Evolutionary conservation across 768 basidiomycete genomes (phyloP).

Genomic region (Chalciporus chontae): DNA sequence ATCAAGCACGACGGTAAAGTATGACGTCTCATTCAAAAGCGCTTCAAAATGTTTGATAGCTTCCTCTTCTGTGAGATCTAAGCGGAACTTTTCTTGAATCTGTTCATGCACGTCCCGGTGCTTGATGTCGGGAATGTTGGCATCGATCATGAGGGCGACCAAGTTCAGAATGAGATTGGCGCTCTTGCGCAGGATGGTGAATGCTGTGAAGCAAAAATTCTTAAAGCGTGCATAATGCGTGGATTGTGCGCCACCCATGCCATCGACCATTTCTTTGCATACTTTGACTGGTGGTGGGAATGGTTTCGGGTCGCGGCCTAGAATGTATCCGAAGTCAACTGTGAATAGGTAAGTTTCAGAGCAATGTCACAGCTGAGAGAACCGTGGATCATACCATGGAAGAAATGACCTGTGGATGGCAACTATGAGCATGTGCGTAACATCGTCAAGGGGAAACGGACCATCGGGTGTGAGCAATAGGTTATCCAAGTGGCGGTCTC

Average conservation of each 20-base stretch:
- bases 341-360: constrained; percentile 11
- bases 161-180: constrained; percentile 96
- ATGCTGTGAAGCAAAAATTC: constrained; percentile 95
- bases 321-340: constrained; percentile 99
- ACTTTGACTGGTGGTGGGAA: constrained; percentile 98
- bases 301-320: constrained; percentile 95
- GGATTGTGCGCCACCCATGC: constrained; percentile 96
- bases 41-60: constrained; percentile 97
- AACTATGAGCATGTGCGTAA: constrained; percentile 1
- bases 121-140: constrained; percentile 97
- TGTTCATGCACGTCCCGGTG: constrained; percentile 83
- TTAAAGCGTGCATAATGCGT: constrained; percentile 97
- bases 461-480: constrained; percentile 90
- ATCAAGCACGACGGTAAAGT: constrained; percentile 90
- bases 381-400: constrained; percentile 68
- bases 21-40: constrained; percentile 90
- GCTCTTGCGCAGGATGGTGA: constrained; percentile 92
- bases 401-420: constrained; percentile 72
- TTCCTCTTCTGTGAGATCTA: constrained; percentile 93
- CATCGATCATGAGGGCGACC: constrained; percentile 95
- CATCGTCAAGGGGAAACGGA: constrained; percentile 25
- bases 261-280: constrained; percentile 99
- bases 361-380: neutral
- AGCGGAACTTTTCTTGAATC: constrained; percentile 93
- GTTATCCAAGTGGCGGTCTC: constrained; percentile 96